Base-by-base conservation (phyloP, 768 basidiomycete genomes). In the Terana coerulea region DNA sequence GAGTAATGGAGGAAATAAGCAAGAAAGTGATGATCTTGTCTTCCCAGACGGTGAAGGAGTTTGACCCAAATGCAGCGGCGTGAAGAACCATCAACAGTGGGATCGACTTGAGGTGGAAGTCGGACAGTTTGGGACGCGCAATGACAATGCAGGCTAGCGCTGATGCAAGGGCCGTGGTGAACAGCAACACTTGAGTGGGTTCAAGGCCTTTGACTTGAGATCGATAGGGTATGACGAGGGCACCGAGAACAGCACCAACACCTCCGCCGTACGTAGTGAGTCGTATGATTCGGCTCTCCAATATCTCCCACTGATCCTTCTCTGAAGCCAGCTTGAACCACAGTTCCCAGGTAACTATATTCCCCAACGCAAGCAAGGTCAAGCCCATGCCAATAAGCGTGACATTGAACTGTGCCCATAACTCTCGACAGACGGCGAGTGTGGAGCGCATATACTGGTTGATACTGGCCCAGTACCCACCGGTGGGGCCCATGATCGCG, bases 1-100 rank as follows among this genome's bases (percentile, higher is more conserved):
- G 83, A 10, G 81, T 67, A 31, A 92, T 69, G 28, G 81, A 87
- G 31, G 79, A 79, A 37, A 84, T 64, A 53, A 85, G 71, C 48
- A 98, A 76, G 76, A 84, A 95, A 7, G 83, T 79, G 10, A 88
- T 75, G 49, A 91, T 73, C 28, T 79, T 79, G 65, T 98, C 95
- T 77, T 99, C 97, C 93, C 94, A 98, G 66, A 98, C 80, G n/a
- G 90, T 91, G 73, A 91, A 95, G 0, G 94, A 97, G 72, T 98
- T 98, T 22, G 94, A 95, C 14, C 86, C 79, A 68, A 95, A 95
- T 6, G 86, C 73, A 3, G 87, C 48, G 1, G 84, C 68, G 60
- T 98, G 94, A 2, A 92, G 72, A 50, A 81, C 50, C 49, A 87
- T 75, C 29, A 83, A 69, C 33, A 88, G 55, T 1, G 76, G 73